Conservation (phyloP, 495 filamentous ascomycete species). For the Parachaetomium inaequale region DNA sequence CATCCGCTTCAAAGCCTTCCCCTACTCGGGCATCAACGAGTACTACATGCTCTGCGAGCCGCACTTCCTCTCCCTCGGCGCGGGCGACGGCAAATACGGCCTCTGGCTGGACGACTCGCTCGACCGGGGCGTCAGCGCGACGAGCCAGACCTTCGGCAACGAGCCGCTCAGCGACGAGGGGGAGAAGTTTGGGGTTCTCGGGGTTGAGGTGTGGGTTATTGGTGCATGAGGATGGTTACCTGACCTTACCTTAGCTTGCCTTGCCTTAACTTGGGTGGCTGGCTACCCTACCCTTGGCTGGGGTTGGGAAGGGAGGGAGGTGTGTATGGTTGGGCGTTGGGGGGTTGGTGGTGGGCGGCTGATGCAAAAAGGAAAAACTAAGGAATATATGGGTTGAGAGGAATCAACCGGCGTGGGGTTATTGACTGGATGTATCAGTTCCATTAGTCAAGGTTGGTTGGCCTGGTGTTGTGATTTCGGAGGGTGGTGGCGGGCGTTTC, state of each 20-base stretch:
- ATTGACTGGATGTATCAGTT: background rate
- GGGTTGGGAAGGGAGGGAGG: background rate
- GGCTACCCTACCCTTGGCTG: too few species aligned
- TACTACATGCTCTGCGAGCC: conserved; percentile 92
- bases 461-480: background rate
- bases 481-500: background rate
- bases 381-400: too few species aligned
- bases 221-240: conserved; percentile 33
- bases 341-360: background rate
- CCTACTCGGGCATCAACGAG: conserved; percentile 92
- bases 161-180: conserved; percentile 94
- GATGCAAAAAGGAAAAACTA: background rate
- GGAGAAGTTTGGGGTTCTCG: conserved; percentile 85
- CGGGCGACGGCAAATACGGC: conserved; percentile 85
- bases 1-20: conserved; percentile 94
- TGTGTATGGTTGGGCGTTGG: background rate
- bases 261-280: too few species aligned
- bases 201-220: conserved; percentile 90
- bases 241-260: too few species aligned
- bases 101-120: conserved; percentile 90
- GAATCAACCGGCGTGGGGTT: background rate
- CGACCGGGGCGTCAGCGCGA: conserved; percentile 75
- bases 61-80: conserved; percentile 79
- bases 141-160: conserved; percentile 89
- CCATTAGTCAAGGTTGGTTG: background rate